phyloP scores from a whole-genome alignment of 495 filamentous ascomycete genomes.

The Talaromyces stipitatus region DNA sequence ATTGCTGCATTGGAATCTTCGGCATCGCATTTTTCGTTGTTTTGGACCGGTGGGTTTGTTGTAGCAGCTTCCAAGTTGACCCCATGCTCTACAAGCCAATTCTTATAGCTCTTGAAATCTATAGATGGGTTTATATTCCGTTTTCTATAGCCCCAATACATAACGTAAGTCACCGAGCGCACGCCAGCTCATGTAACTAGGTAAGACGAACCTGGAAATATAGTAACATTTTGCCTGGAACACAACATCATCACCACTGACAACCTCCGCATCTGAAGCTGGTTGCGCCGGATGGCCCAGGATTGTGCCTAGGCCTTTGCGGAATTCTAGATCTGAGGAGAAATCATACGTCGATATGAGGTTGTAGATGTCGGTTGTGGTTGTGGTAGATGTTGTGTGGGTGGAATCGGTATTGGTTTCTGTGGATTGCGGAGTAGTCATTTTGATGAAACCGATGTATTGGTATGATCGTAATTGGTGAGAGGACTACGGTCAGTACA shows the following conservation, averaged over 20 bases:
- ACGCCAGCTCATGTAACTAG: not conserved
- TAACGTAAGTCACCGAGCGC: not conserved
- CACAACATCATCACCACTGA: slow-evolving; percentile 34
- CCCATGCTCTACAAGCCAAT: slow-evolving; percentile 25
- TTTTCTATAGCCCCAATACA: slow-evolving; percentile 22
- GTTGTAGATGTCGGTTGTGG: slow-evolving; percentile 16
- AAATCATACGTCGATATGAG: slow-evolving; percentile 31
- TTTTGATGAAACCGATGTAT: not conserved
- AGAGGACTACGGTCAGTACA: no score
- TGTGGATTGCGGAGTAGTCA: not conserved
- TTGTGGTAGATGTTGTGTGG: not conserved
- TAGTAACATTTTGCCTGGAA: slow-evolving; percentile 48
- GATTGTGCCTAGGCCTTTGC: slow-evolving; percentile 40
- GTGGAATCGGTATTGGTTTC: slow-evolving; percentile 1
- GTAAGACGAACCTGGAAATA: slow-evolving; percentile 33
- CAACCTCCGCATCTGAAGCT: slow-evolving; percentile 35
- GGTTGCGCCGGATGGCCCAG: slow-evolving; percentile 32
- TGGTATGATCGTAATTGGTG: not conserved
- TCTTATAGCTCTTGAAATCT: slow-evolving; percentile 31
- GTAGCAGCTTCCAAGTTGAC: not conserved
- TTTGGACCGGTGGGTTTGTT: not conserved
- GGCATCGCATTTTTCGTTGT: not conserved
- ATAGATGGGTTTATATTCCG: slow-evolving; percentile 28
- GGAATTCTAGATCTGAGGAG: slow-evolving; percentile 36
- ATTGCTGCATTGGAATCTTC: not conserved